Conservation (phyloP, 768 basidiomycete genomes). For the Aureoboletus auriporus region DNA sequence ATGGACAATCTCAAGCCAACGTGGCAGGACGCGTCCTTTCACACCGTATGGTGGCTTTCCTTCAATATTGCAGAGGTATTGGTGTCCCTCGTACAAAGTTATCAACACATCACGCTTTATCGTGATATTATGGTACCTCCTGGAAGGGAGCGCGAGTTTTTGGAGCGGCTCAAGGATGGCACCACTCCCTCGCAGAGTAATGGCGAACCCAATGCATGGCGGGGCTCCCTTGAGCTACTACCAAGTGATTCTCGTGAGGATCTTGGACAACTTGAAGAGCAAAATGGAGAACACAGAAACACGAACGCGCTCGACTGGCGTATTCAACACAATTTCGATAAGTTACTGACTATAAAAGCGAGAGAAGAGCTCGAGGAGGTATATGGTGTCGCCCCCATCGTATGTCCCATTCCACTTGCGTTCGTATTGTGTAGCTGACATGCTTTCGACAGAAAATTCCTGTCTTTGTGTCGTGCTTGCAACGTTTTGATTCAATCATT, state of each 20-base stretch:
- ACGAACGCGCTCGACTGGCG: slow-evolving; percentile 30
- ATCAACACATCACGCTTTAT: slow-evolving; percentile 63
- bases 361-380: slow-evolving; percentile 76
- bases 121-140: slow-evolving; percentile 59
- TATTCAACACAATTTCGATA: slow-evolving; percentile 64
- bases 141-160: slow-evolving; percentile 37
- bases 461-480: slow-evolving; percentile 72
- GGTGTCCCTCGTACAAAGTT: slow-evolving; percentile 66
- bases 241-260: slow-evolving; percentile 12
- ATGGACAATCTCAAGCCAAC: slow-evolving; percentile 42
- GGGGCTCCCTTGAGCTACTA: slow-evolving; percentile 4
- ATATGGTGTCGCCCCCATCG: slow-evolving; percentile 77
- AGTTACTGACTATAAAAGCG: slow-evolving; percentile 56
- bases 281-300: slow-evolving; percentile 1
- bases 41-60: slow-evolving; percentile 72
- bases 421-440: slow-evolving; percentile 3
- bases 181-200: slow-evolving; percentile 6
- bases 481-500: slow-evolving; percentile 70
- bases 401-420: slow-evolving; percentile 35
- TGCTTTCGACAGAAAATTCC: slow-evolving; percentile 56
- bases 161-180: slow-evolving; percentile 26
- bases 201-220: slow-evolving; percentile 9
- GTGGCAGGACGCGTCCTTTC: slow-evolving; percentile 56
- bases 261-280: slow-evolving; percentile 20
- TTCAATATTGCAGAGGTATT: slow-evolving; percentile 65